These are phyloP conservation scores for Neurospora africana DNA, from an alignment of 495 filamentous ascomycete genomes.

Conservation along the genomic window DNA sequence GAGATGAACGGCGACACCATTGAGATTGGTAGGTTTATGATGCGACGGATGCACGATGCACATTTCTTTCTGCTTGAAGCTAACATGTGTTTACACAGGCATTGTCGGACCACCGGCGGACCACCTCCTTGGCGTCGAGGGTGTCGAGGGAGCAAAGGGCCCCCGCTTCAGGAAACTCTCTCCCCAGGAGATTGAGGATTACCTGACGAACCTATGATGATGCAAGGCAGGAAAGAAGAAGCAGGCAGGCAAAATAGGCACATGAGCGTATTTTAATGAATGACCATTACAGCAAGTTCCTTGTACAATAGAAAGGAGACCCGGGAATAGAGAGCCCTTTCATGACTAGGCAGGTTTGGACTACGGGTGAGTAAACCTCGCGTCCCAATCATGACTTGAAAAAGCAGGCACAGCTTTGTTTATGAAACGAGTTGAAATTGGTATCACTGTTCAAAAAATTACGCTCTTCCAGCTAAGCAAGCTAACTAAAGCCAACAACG, in stretches of 20 bases:
- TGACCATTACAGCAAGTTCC: constrained; percentile 1
- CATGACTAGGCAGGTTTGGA: neutral
- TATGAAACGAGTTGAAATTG: neutral
- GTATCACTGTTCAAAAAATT: neutral
- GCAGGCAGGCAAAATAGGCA: neutral
- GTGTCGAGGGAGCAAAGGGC: constrained; percentile 78
- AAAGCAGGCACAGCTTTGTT: neutral
- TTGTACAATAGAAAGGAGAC: constrained; percentile 30
- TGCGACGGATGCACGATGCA: neutral
- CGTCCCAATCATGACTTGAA: neutral
- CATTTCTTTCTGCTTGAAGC: constrained; percentile 25
- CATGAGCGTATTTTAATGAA: constrained; percentile 7
- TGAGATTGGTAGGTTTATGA: constrained; percentile 81
- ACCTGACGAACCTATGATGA: constrained; percentile 84
- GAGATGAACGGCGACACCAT: constrained; percentile 99
- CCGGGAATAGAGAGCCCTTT: neutral
- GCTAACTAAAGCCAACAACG: neutral
- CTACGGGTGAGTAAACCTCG: neutral
- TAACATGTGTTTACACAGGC: constrained; percentile 37
- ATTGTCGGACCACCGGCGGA: constrained; percentile 93
- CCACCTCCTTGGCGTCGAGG: constrained; percentile 84
- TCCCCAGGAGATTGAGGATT: constrained; percentile 97
- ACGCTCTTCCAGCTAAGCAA: neutral
- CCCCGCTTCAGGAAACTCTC: constrained; percentile 93
- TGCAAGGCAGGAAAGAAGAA: neutral